Evolutionary conservation across 1,284 basidiomycete species (phyloP).

Genomic region (Rhodotorula sp.): DNA sequence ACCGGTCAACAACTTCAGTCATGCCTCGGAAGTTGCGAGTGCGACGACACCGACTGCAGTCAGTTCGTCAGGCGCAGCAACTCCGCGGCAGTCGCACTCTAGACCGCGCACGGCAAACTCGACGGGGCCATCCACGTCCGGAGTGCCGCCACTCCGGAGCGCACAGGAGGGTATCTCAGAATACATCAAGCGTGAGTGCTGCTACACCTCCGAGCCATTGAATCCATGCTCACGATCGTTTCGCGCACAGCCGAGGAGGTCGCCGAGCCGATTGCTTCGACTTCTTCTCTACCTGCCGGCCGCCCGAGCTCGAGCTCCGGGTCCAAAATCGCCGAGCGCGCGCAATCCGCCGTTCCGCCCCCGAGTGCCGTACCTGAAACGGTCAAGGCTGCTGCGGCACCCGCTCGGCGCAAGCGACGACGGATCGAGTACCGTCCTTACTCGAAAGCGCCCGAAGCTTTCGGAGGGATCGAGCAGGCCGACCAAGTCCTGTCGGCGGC

Average conservation of each 20-base stretch:
- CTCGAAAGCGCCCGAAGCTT: conserved; percentile 69
- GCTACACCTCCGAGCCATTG: no score
- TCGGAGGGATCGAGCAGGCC: conserved; percentile 79
- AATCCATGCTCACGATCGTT: background rate
- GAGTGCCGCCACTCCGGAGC: no score
- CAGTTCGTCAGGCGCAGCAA: no score
- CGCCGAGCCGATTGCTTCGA: conserved; percentile 1
- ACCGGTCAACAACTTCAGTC: background rate
- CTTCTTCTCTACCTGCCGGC: background rate
- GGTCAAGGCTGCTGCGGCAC: conserved; percentile 43
- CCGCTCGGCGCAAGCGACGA: conserved; percentile 57
- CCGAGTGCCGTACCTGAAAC: background rate
- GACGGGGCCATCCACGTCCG: background rate
- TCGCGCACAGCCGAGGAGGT: background rate
- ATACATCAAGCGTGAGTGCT: no score
- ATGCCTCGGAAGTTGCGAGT: no score
- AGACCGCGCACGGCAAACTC: background rate
- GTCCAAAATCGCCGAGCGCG: no score
- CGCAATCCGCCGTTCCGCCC: background rate
- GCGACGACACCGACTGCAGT: no score
- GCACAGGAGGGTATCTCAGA: no score
- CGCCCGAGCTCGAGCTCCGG: background rate
- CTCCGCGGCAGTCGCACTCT: no score
- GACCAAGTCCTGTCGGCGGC: conserved; percentile 59
- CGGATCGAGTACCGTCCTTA: conserved; percentile 89